Percentiles rank a stretch among this genome's conserved stretches.
Conservation (phyloP, 495 filamentous ascomycete species). For the Antarctomyces pellizariae region DNA sequence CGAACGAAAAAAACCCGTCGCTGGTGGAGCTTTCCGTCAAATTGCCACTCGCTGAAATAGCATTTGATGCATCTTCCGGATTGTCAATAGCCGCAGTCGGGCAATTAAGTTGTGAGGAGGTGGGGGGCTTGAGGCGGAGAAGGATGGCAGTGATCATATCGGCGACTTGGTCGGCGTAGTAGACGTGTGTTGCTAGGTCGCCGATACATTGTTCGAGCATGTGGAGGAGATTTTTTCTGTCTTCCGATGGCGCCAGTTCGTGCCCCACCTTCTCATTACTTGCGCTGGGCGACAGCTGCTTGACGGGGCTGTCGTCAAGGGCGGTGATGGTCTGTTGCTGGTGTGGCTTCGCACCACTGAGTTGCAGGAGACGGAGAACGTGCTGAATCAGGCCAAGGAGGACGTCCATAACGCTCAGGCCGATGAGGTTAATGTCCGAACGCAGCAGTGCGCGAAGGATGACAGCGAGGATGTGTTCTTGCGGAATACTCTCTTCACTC, state of each 20-base stretch:
- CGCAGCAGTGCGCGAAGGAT: constrained; percentile 60
- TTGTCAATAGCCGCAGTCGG: constrained; percentile 1
- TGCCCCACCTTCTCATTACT: constrained; percentile 9
- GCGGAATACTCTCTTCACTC: constrained; percentile 37
- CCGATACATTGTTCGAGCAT: constrained; percentile 53
- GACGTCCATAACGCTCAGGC: constrained; percentile 81
- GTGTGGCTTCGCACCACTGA: constrained; percentile 19
- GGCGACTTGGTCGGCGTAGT: constrained; percentile 73
- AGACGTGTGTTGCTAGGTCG: constrained; percentile 63
- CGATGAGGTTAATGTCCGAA: constrained; percentile 79
- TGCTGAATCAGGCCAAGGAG: constrained; percentile 61
- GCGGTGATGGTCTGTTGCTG: constrained; percentile 1
- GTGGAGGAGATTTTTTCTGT: constrained; percentile 29
- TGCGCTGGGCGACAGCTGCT: constrained; percentile 6
- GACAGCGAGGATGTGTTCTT: constrained; percentile 46
- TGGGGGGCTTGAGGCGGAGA: constrained; percentile 37
- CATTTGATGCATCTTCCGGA: not conserved
- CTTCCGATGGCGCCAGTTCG: constrained; percentile 17
- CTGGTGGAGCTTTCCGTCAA: constrained; percentile 20
- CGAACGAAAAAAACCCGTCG: constrained; percentile 49
- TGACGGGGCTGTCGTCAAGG: not conserved
- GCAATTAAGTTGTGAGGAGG: not conserved
- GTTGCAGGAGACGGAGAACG: constrained; percentile 45
- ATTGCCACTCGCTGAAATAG: constrained; percentile 18
- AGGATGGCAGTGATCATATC: constrained; percentile 69